phyloP scores from a whole-genome alignment of 1,139 yeast species.

The Protomyces inouyei region DNA sequence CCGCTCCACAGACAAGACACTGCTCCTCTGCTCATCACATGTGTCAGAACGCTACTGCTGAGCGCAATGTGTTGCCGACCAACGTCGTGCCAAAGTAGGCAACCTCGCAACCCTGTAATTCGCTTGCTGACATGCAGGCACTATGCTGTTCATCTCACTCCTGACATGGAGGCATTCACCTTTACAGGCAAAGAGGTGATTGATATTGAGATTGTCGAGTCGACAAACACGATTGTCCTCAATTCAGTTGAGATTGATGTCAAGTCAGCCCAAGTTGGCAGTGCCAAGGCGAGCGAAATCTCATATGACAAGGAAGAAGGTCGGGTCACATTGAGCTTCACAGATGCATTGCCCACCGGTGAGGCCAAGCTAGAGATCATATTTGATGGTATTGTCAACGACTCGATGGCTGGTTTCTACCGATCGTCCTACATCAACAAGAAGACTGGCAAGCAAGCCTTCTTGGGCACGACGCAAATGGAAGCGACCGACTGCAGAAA shows the following conservation, averaged over 20 bases:
- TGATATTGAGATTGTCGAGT: slow-evolving; percentile 54
- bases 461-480: slow-evolving; percentile 74
- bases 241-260: slow-evolving; percentile 60
- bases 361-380: slow-evolving; percentile 48
- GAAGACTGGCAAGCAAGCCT: slow-evolving; percentile 53
- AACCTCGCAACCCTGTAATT: background rate
- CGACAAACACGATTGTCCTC: slow-evolving; percentile 50
- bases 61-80: slow-evolving; percentile 25
- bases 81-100: slow-evolving; percentile 26
- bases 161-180: slow-evolving; percentile 64
- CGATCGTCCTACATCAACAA: slow-evolving; percentile 64
- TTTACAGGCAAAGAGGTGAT: slow-evolving; percentile 58
- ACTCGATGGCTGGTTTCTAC: slow-evolving; percentile 76
- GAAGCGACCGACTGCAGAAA: slow-evolving; percentile 83
- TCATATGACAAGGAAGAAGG: slow-evolving; percentile 54
- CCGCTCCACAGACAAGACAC: background rate
- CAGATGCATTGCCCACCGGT: slow-evolving; percentile 46
- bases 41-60: slow-evolving; percentile 16
- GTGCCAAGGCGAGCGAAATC: slow-evolving; percentile 30
- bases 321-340: slow-evolving; percentile 55
- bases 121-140: slow-evolving; percentile 38
- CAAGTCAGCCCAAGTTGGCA: slow-evolving; percentile 29
- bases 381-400: slow-evolving; percentile 62
- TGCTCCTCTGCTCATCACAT: slow-evolving; percentile 10
- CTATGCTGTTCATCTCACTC: slow-evolving; percentile 67